Percentiles rank a stretch among this genome's conserved stretches.
phyloP scores from a whole-genome alignment of 129 eudicot species.

The Flaveria trinervia region DNA sequence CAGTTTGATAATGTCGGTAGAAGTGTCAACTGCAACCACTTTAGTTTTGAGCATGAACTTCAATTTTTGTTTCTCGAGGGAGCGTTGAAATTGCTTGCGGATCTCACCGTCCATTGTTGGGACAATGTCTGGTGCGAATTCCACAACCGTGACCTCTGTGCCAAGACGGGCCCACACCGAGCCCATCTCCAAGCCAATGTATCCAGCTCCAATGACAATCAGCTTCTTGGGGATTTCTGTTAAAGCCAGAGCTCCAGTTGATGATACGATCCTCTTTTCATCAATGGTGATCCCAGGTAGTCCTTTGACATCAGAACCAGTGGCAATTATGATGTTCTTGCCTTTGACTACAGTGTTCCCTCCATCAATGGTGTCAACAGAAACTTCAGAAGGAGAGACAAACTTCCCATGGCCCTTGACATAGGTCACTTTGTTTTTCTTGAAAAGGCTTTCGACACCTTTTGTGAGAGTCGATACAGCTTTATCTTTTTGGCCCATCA shows the following conservation, averaged over 20 bases:
- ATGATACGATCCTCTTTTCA: constrained; percentile 29
- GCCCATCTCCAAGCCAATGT: constrained; percentile 34
- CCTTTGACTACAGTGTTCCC: constrained; percentile 21
- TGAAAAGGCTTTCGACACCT: constrained; percentile 81
- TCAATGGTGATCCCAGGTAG: constrained; percentile 33
- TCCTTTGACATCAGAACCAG: constrained; percentile 31
- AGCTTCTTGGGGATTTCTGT: constrained; percentile 20
- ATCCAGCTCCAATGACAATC: constrained; percentile 30
- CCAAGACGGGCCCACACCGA: constrained; percentile 32
- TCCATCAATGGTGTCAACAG: constrained; percentile 25
- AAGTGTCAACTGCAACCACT: constrained; percentile 71
- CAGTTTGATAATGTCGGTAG: constrained; percentile 57
- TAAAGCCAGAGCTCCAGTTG: constrained; percentile 29
- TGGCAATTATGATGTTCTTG: constrained; percentile 30
- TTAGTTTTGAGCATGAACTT: constrained; percentile 88
- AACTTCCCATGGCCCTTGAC: constrained; percentile 85
- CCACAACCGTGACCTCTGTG: constrained; percentile 27
- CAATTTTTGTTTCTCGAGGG: constrained; percentile 89
- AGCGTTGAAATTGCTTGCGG: constrained; percentile 69
- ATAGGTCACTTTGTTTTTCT: constrained; percentile 86
- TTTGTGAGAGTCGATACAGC: constrained; percentile 70
- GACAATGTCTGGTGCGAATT: constrained; percentile 23
- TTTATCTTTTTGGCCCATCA: constrained; percentile 94
- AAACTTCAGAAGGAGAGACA: constrained; percentile 75
- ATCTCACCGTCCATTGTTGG: constrained; percentile 34